Evolutionary conservation across 2,329 filamentous ascomycete species (phyloP), one percentile per base, ranked within the genome.

Genomic region (Plectosphaerella cucumerina): DNA sequence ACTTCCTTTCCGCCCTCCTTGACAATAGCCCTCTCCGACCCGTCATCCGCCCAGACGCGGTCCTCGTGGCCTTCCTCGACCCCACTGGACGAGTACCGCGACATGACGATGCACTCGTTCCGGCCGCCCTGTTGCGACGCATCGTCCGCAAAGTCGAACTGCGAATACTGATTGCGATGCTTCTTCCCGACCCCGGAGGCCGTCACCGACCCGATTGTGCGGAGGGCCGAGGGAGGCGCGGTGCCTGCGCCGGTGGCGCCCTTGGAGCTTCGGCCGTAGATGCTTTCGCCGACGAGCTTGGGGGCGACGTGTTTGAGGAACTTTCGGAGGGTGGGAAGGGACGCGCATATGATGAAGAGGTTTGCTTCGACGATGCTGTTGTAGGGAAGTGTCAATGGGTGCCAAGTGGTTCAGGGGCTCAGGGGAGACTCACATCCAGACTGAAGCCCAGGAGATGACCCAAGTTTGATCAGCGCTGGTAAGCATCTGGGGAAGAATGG

Each of bases 321-420:
- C 2, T 61, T 62, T 9, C 65, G 63, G 15, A 70, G 54, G 10
- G 67, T 69, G n/a, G 68, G 65, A 4, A 70, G 50, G 11, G 65
- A 65, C 15, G 66, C 66, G 53, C 67, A 70, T 11, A 70, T 64
- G 22, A 70, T 56, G 34, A 70, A 53, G 1, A 70, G 60, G 35
- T 70, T 70, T 6, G 64, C 58, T 50, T 70, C 67, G 21, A 69
- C 56, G 44, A 68, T 63, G 22, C 67, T 70, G 46, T 11, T 70
- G 46, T 11, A 18, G 12, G 20, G 10, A n/a, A 15, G 31, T 33
- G 23, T 17, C 18, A 12, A 23, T 23, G 5, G 41, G 41, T 20
- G n/a, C 18, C 26, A 31, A 31, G 8, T 8, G 26, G 26, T 31
- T 41, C 3, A 14, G 18, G n/a, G 18, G 20, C 6, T 4, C 6